phyloP scores from a whole-genome alignment of 2,329 filamentous ascomycete species.

The Tolypocladium capitatum region DNA sequence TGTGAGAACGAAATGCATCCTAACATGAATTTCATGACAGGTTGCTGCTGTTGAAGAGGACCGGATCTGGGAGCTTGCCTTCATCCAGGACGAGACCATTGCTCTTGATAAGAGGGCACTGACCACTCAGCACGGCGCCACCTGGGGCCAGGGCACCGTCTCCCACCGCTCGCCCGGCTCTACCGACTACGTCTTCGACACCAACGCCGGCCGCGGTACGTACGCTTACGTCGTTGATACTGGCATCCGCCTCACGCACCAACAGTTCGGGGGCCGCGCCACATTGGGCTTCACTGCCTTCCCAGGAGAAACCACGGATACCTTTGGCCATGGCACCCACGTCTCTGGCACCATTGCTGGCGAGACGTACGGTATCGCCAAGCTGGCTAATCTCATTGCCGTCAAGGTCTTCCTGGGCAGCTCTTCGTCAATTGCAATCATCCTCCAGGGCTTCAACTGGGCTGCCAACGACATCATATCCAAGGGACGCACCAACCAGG shows the following conservation, averaged over 20 bases:
- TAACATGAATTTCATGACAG: conserved; percentile 5
- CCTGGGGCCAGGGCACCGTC: conserved; percentile 21
- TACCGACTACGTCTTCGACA: conserved; percentile 35
- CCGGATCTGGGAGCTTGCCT: conserved; percentile 15
- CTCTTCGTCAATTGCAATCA: conserved; percentile 14
- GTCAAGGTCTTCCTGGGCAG: conserved; percentile 30
- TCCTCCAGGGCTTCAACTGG: conserved; percentile 24
- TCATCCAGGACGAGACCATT: conserved; percentile 6
- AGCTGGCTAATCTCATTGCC: conserved; percentile 28
- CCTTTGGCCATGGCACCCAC: conserved; percentile 29
- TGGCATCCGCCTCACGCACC: conserved; percentile 41
- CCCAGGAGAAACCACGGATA: conserved; percentile 13
- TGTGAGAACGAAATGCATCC: neutral
- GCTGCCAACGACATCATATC: conserved; percentile 30
- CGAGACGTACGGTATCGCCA: conserved; percentile 26
- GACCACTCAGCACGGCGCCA: conserved; percentile 15
- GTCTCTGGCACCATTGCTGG: conserved; percentile 23
- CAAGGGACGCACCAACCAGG: conserved; percentile 22
- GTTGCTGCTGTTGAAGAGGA: conserved; percentile 18
- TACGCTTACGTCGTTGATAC: conserved; percentile 52
- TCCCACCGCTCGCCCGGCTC: conserved; percentile 15
- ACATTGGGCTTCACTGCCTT: conserved; percentile 14
- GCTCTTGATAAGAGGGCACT: conserved; percentile 12
- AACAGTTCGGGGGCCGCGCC: conserved; percentile 41
- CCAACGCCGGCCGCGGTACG: conserved; percentile 32